Base-by-base conservation (phyloP, 139 green algal species). In the Picochlorum sp. region DNA sequence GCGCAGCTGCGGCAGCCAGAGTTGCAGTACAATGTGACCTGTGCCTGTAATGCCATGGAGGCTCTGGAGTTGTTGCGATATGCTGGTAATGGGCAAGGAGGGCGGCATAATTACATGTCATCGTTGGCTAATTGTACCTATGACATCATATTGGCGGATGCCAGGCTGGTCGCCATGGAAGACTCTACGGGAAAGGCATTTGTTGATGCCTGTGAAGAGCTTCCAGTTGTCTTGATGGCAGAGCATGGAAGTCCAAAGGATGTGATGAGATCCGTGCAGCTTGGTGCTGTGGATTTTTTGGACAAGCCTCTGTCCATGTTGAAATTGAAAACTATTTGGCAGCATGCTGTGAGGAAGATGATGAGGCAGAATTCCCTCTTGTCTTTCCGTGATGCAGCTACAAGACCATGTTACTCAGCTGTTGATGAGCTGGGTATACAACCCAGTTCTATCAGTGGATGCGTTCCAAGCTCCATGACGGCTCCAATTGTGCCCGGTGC, bases 291-390 rank as follows among this genome's bases (percentile, higher is more conserved):
- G 26, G 86, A 94, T 61, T 88, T 88, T 56, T 59, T 94, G 57
- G 82, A 89, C 54, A 85, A 86, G 58, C 87, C 87, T 8, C 60
- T 92, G 6, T 78, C 69, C 5, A 62, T 74, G 18, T 70, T 86
- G 4, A 92, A 91, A 76, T 73, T 94, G 11, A 75, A 75, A 18
- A 93, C 90, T 66, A 90, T 94, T 49, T 94, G 86, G 86, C 86
- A 93, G 77, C 86, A 94, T 63, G 79, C 82, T 57, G 83, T 92
- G 61, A 85, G 83, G 52, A 51, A 20, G 14, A 64, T 70, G 51
- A 70, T 70, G 64, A 20, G 15, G 60, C 45, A 49, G 21, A 63
- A 50, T 11, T 49, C 63, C 14, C 30, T 67, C 5, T 63, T 63
- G 21, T 50, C 62, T 59, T 47, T 49, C n/a, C 15, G 8, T 52